These are phyloP conservation scores for Telfairia occidentalis DNA, from an alignment of 331 rosid species.

Conservation along the genomic window DNA sequence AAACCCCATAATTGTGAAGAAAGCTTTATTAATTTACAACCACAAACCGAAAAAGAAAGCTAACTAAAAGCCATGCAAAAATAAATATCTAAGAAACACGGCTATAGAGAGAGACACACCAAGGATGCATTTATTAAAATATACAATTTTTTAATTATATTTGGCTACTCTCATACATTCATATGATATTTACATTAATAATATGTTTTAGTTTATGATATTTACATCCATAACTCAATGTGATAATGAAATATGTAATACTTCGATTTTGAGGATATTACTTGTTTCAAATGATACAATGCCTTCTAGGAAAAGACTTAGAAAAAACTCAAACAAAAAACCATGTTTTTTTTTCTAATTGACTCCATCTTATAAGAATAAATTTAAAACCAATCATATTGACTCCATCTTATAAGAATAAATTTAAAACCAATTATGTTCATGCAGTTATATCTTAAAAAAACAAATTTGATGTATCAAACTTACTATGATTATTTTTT, in stretches of 20 bases:
- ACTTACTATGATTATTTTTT: too few relatives aligned
- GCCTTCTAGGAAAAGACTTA: too few relatives aligned
- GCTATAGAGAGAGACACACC: background rate
- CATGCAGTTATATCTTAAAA: too few relatives aligned
- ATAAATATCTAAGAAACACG: background rate
- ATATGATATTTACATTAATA: background rate
- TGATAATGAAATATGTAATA: background rate
- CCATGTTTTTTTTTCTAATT: too few relatives aligned
- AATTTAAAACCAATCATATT: too few relatives aligned
- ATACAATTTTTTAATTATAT: background rate
- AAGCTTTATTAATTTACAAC: background rate
- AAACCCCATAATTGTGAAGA: background rate
- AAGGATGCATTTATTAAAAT: background rate
- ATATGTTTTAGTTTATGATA: background rate
- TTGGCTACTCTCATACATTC: background rate
- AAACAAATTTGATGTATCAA: too few relatives aligned
- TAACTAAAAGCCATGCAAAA: background rate
- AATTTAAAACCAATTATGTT: too few relatives aligned
- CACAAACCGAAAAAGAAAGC: background rate
- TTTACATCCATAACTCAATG: background rate
- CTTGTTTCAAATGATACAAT: too few relatives aligned
- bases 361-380: too few relatives aligned
- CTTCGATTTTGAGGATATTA: background rate
- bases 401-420: too few relatives aligned
- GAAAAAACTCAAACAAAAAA: too few relatives aligned